Evolutionary conservation across 345 rosid species (phyloP).

Genomic region (Leavenworthia alabamica): DNA sequence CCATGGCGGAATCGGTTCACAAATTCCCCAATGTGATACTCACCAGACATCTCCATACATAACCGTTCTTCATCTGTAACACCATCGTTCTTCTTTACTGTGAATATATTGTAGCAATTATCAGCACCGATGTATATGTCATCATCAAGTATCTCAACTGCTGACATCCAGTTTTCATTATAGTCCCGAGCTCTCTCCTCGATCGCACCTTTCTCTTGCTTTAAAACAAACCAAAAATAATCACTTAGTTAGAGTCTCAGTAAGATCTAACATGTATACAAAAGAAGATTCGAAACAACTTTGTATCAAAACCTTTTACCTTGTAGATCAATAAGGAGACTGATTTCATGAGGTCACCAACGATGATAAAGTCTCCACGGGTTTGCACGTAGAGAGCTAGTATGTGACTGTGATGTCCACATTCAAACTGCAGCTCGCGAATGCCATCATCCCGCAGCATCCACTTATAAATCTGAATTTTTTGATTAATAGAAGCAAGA

Average conservation of each 20-base stretch:
- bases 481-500: constrained; percentile 87
- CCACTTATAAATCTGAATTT: constrained; percentile 91
- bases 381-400: constrained; percentile 86
- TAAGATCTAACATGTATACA: not conserved
- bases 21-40: constrained; percentile 88
- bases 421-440: constrained; percentile 80
- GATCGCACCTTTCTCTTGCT: constrained; percentile 91
- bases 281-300: not conserved
- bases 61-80: constrained; percentile 79
- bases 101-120: constrained; percentile 69
- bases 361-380: constrained; percentile 92
- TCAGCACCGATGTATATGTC: constrained; percentile 84
- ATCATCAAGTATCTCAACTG: constrained; percentile 85
- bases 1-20: constrained; percentile 90
- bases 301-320: constrained; percentile 32
- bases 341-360: constrained; percentile 94
- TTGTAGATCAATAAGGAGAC: constrained; percentile 86
- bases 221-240: constrained; percentile 17
- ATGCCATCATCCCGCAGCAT: constrained; percentile 84
- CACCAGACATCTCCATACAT: constrained; percentile 83
- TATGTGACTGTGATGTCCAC: constrained; percentile 88
- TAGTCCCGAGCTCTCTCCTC: constrained; percentile 88
- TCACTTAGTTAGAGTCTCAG: not conserved
- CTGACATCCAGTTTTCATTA: constrained; percentile 90
- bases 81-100: constrained; percentile 81